Base-by-base conservation (phyloP, 139 green algal genomes). In the Chlorella sp. region DNA sequence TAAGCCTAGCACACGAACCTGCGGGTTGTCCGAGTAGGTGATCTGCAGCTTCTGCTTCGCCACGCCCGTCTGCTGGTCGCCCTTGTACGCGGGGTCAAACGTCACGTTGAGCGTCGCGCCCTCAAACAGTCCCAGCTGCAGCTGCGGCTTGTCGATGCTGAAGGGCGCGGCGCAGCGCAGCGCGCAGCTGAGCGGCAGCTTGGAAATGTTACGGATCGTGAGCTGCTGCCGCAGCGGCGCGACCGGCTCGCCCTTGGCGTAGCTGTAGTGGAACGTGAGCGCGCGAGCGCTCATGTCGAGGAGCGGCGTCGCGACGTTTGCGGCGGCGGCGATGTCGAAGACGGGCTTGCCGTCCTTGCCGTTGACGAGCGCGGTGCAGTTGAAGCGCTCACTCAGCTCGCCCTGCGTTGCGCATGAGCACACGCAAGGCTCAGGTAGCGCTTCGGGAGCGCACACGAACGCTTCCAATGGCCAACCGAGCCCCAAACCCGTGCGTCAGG, bases 231-330 rank as follows among this genome's bases (percentile, higher is more conserved):
- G 72, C 61, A 87, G 71, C 17, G 67, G 35, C 14, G 55, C n/a
- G 20, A 74, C 36, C 1, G 74, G 24, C 51, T 83, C 49, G 29
- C 79, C 83, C 34, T 80, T 75, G 1, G 62, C 49, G 71, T 93
- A 89, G 2, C 50, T 72, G 80, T 94, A 87, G 26, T 65, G 29
- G 67, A 90, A 95, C 29, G 72, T 51, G 4, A 95, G 60, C 17
- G 70, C 31, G 5, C 74, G 74, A 36, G 82, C 71, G 17, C 82
- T 89, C 34, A 92, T 88, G 23, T 91, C 80, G 66, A 95, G 81
- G 51, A 91, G 71, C 5, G 90, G 90, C 17, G 72, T 72, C 17
- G 82, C 81, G 26, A 94, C 83, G 6, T 86, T 71, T 14, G 81
- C 85, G 27, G 62, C 35, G 51, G 75, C 34, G 26, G 27, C 5